Conservation (phyloP, 495 filamentous ascomycete genomes). For the Collariella sp. region DNA sequence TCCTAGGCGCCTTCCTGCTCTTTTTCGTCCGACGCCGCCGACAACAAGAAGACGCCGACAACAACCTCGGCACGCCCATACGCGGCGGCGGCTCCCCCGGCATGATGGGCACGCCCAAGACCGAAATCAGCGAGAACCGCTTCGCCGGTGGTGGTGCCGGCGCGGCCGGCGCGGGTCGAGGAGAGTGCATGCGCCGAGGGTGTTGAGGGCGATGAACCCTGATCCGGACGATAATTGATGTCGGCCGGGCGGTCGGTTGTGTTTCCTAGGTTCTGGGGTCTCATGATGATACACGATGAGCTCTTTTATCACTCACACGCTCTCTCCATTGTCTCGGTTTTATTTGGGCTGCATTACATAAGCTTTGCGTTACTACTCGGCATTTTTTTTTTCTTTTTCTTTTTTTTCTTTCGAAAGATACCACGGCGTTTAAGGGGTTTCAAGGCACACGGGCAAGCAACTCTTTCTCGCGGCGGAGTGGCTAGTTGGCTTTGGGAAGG, state of each 20-base stretch:
- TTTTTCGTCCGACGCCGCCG: slow-evolving; percentile 25
- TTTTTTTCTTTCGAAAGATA: slow-evolving; percentile 24
- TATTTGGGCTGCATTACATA: not conserved
- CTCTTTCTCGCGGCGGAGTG: not conserved
- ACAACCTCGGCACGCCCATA: slow-evolving; percentile 21
- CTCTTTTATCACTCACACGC: not conserved
- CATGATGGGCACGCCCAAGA: slow-evolving; percentile 30
- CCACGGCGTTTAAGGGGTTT: slow-evolving; percentile 21
- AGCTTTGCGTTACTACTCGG: too few species aligned
- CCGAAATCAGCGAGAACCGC: slow-evolving; percentile 28
- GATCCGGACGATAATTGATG: slow-evolving; percentile 33
- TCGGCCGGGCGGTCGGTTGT: too few species aligned
- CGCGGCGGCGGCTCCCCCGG: slow-evolving; percentile 35
- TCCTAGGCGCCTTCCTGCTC: slow-evolving; percentile 24
- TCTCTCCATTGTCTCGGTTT: not conserved
- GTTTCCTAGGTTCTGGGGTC: not conserved
- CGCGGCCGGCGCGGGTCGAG: slow-evolving; percentile 25
- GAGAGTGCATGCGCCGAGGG: slow-evolving; percentile 31
- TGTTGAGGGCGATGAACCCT: slow-evolving; percentile 47
- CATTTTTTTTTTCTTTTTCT: not conserved
- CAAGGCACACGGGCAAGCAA: slow-evolving; percentile 4
- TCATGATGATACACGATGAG: slow-evolving; percentile 17
- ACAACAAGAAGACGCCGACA: slow-evolving; percentile 15
- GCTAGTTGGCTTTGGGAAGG: not conserved
- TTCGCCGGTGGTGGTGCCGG: not conserved